Percentiles rank a stretch among this genome's conserved stretches.
Conservation (phyloP, 805 yeast genomes). For the Schwanniomyces pseudopolymorphus region DNA sequence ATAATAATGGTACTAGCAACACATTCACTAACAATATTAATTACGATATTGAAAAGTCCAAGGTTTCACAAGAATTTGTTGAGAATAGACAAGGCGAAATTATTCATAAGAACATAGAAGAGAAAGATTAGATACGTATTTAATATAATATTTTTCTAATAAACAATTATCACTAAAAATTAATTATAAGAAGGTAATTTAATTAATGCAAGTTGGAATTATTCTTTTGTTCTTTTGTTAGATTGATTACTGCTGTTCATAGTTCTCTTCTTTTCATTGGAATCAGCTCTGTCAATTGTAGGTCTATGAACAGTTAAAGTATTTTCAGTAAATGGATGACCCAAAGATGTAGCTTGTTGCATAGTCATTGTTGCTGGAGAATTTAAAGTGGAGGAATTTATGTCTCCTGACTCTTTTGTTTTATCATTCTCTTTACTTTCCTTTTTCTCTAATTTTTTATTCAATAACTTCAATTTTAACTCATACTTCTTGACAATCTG, state of each 20-base stretch:
- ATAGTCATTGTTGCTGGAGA: not conserved
- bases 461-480: conserved; percentile 55
- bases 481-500: conserved; percentile 58
- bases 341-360: conserved; percentile 8
- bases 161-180: not conserved
- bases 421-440: conserved; percentile 31
- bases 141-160: not conserved
- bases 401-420: not conserved
- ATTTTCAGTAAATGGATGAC: conserved; percentile 24
- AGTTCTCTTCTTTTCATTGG: conserved; percentile 18
- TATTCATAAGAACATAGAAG: not conserved
- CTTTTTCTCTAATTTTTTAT: conserved; percentile 51
- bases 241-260: conserved; percentile 8
- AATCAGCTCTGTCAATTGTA: conserved; percentile 12
- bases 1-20: conserved; percentile 13
- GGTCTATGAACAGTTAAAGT: conserved; percentile 35
- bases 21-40: conserved; percentile 9
- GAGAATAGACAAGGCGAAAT: conserved; percentile 6
- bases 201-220: not conserved
- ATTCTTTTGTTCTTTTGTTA: conserved; percentile 19
- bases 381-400: not conserved
- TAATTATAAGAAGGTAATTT: not conserved
- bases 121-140: not conserved
- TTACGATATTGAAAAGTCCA: conserved; percentile 7
- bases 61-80: conserved; percentile 10